Conservation (phyloP, 2,329 filamentous ascomycete genomes). For the Penicillium sp. region DNA sequence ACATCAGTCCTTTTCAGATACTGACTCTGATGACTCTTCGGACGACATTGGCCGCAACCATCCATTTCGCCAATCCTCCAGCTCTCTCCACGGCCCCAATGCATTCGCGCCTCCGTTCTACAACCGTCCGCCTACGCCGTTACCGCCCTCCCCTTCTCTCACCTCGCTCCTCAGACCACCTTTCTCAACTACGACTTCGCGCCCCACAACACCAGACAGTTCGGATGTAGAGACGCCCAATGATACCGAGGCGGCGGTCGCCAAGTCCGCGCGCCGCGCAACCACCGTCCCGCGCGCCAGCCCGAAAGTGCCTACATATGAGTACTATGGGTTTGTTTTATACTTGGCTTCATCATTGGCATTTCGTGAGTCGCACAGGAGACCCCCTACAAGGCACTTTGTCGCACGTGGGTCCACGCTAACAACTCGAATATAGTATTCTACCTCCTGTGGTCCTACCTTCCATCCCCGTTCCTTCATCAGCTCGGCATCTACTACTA, state of each 20-base stretch:
- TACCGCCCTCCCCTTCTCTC: conserved; percentile 88
- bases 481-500: conserved; percentile 95
- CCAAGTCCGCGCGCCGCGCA: conserved; percentile 60
- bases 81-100: conserved; percentile 46
- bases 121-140: conserved; percentile 89
- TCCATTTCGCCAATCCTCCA: conserved; percentile 43
- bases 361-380: conserved; percentile 63
- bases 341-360: conserved; percentile 85
- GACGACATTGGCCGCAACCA: conserved; percentile 37
- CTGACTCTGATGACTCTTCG: conserved; percentile 35
- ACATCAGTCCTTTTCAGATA: conserved; percentile 39
- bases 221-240: conserved; percentile 77
- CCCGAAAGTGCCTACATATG: conserved; percentile 96
- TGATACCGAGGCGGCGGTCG: conserved; percentile 62
- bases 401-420: background rate
- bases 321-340: conserved; percentile 98
- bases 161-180: conserved; percentile 82
- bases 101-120: conserved; percentile 85
- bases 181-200: conserved; percentile 68
- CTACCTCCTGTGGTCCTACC: conserved; percentile 80
- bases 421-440: conserved; percentile 45
- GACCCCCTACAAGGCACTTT: background rate
- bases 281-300: conserved; percentile 77
- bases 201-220: conserved; percentile 90
- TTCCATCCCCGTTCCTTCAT: conserved; percentile 88